Evolutionary conservation across 148 eudicot genomes (phyloP), one percentile per base, ranked within the genome.

Genomic region (Rhododendron kiyosumense): DNA sequence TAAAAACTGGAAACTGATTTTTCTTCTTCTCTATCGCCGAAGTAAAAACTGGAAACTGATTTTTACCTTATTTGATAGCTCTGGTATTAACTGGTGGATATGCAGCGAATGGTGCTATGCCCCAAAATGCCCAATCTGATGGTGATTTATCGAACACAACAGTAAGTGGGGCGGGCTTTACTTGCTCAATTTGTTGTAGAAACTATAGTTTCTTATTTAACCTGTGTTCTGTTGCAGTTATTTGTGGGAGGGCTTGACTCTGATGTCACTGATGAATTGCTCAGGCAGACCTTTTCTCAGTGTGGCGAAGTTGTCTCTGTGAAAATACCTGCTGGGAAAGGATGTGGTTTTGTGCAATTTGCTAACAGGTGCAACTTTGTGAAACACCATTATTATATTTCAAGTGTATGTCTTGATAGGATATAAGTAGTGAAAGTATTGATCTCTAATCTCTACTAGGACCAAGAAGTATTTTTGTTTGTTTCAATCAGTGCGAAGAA

Each of bases 291-390:
- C 30, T 93, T 93, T 86, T 84, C 85, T 81, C 91, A 89, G 57
- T 92, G 71, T 92, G 95, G 95, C 9, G 91, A 93, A 80, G 90
- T 93, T 75, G 74, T 90, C 78, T 90, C 92, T 69, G 90, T 93
- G 18, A 93, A 93, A 89, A 93, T 93, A 74, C 95, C 95, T 24
- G 75, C 87, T 71, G 92, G 93, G 84, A 93, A 92, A 84, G 93
- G 94, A 85, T 93, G 95, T 86, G 95, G 94, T 84, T 93, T 93
- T 86, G 95, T 93, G 12, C 94, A 92, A 85, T 93, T 92, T 89
- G 89, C 89, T 26, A 87, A 88, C 89, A 91, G 95, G 95, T 93
- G 86, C 69, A 24, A 38, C 49, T 59, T 46, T 85, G 3, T 63
- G 30, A 63, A 67, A 13, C 30, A 6, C 1, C 30, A 52, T 12